Conservation (phyloP, 148 eudicot genomes). For the Mesembryanthemum crystallinum region DNA sequence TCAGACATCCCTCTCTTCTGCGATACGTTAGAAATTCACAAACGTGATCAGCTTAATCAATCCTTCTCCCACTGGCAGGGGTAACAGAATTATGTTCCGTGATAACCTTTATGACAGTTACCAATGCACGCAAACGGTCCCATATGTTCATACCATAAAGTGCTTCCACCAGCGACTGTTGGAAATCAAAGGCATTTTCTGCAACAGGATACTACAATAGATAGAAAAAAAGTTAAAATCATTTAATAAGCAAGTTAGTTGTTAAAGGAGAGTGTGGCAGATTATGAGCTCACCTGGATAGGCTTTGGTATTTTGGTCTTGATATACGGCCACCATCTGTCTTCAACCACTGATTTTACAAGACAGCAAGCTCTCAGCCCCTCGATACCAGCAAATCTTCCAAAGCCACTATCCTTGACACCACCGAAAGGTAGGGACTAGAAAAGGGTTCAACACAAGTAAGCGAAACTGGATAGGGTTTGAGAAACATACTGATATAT, state of each 20-base stretch:
- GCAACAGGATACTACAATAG: conserved; percentile 81
- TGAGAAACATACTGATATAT: not conserved
- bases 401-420: conserved; percentile 94
- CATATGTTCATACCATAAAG: conserved; percentile 78
- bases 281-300: conserved; percentile 57
- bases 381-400: conserved; percentile 95
- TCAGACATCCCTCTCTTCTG: not conserved
- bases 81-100: conserved; percentile 50
- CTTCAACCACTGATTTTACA: conserved; percentile 88
- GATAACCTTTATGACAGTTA: conserved; percentile 61
- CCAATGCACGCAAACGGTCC: conserved; percentile 89
- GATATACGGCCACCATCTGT: conserved; percentile 91
- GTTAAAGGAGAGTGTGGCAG: not conserved
- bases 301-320: conserved; percentile 95
- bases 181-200: conserved; percentile 79
- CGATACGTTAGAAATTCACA: not conserved
- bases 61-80: conserved; percentile 39
- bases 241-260: not conserved
- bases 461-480: conserved; percentile 1
- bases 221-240: not conserved
- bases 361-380: conserved; percentile 96
- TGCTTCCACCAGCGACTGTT: conserved; percentile 82
- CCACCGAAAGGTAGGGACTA: conserved; percentile 99
- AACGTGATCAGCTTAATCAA: conserved; percentile 29
- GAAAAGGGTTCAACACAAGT: conserved; percentile 9